Evolutionary conservation across 148 eudicot species (phyloP), one percentile per base, ranked within the genome.

Genomic region (Salicornia ramosissima): DNA sequence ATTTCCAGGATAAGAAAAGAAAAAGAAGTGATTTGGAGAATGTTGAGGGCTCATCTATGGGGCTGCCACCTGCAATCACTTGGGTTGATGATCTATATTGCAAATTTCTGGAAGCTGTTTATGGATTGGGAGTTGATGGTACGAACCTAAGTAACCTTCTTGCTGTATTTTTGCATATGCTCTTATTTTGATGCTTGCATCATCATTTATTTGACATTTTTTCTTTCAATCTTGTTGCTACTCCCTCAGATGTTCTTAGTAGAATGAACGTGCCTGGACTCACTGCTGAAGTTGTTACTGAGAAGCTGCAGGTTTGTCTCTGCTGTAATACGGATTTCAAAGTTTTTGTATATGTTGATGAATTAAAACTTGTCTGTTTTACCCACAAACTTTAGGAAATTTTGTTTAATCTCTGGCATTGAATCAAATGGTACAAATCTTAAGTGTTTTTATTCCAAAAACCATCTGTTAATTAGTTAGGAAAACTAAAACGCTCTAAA

Each of bases 291-390:
- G 4, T 4, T 59, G 63, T 60, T 1, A 57, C 3, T 10, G 61
- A 51, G 25, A 69, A 49, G 25, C 13, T 61, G 30, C 45, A 68
- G 78, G 78, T 75, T 51, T 34, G 69, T 68, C 45, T 51, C 58
- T 49, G 24, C 13, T 34, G 31, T 52, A 31, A 11, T 21, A 50
- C 2, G 24, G 30, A 16, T 46, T 29, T 26, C 9, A 2, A 50
- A 19, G 19, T 29, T 47, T 30, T 9, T 46, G 9, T 29, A 25
- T 5, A 29, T 42, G 31, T 58, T 58, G 46, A 10, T 31, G 31
- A 14, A 43, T 34, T 12, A 29, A 45, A 65, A 16, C 14, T 1
- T 58, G 2, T 58, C 29, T 58, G 10, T 3, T 58, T 18, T 18
- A 6, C 40, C 39, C n/a, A 40, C 10, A 36, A 36, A 64, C 43